Percentiles rank a stretch among this genome's conserved stretches.
These are phyloP conservation scores for Coemansia guatemalensis DNA, from an alignment of 192 early-diverging fungal species.

Conservation along the genomic window DNA sequence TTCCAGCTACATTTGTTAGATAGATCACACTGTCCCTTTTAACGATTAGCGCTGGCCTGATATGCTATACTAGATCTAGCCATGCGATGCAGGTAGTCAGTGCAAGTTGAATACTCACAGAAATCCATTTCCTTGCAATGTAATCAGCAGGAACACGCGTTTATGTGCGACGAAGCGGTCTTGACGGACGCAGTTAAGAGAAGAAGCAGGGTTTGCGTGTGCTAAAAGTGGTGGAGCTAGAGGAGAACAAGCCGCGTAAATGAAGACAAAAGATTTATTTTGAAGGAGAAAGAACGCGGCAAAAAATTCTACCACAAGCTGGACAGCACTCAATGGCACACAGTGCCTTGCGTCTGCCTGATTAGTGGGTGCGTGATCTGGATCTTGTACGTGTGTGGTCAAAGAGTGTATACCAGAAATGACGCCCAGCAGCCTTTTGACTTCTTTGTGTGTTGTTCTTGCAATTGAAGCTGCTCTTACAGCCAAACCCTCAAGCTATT, in stretches of 20 bases:
- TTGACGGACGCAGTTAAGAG: not conserved
- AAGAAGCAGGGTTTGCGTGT: not conserved
- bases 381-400: not conserved
- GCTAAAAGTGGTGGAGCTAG: not conserved
- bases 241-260: not conserved
- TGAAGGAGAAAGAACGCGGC: not conserved
- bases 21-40: not conserved
- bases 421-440: not conserved
- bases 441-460: not conserved
- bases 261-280: not conserved
- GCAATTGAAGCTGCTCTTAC: not conserved
- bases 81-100: not conserved
- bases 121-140: conserved; percentile 17
- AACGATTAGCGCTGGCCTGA: not conserved
- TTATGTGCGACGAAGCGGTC: not conserved
- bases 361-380: not conserved
- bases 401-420: not conserved
- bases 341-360: not conserved
- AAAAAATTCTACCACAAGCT: not conserved
- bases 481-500: no score
- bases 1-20: conserved; percentile 33
- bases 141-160: conserved; percentile 1
- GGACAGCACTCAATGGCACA: not conserved
- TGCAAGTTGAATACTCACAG: conserved; percentile 12
- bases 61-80: not conserved